phyloP scores from a whole-genome alignment of 345 rosid species.

The Mangifera indica region DNA sequence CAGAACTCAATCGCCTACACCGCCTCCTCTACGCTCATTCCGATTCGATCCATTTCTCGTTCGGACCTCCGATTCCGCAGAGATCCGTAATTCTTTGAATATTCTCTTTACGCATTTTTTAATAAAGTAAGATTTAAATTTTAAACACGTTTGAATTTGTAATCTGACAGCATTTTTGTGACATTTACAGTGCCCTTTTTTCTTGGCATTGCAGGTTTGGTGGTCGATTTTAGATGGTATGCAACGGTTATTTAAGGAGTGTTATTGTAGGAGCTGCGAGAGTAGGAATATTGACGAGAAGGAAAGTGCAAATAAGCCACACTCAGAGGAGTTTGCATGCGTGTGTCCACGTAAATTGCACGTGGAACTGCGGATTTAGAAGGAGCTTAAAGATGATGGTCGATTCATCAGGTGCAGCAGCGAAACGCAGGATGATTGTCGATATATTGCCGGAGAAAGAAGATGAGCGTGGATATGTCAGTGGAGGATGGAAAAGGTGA shows the following conservation, averaged over 20 bases:
- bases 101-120: background rate
- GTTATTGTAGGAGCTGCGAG: slow-evolving; percentile 60
- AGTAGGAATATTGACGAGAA: slow-evolving; percentile 40
- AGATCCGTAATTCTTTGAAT: slow-evolving; percentile 26
- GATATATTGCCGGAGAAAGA: slow-evolving; percentile 55
- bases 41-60: slow-evolving; percentile 37
- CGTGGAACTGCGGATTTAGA: slow-evolving; percentile 31
- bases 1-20: slow-evolving; percentile 21
- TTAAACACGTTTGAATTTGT: background rate
- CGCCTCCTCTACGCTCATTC: background rate
- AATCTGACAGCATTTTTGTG: background rate
- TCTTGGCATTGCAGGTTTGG: slow-evolving; percentile 29
- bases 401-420: slow-evolving; percentile 59
- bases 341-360: slow-evolving; percentile 30
- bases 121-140: background rate
- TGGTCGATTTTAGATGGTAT: slow-evolving; percentile 65
- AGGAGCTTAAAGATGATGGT: slow-evolving; percentile 66
- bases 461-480: slow-evolving; percentile 63
- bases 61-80: slow-evolving; percentile 2
- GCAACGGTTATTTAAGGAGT: slow-evolving; percentile 60
- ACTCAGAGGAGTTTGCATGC: slow-evolving; percentile 37
- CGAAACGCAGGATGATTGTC: slow-evolving; percentile 37
- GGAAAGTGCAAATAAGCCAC: slow-evolving; percentile 32
- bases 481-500: slow-evolving; percentile 95
- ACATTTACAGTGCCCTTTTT: background rate